Evolutionary conservation across 2,329 filamentous ascomycete genomes (phyloP), one percentile per base, ranked within the genome.

Genomic region (Colletotrichum lindemuthianum): DNA sequence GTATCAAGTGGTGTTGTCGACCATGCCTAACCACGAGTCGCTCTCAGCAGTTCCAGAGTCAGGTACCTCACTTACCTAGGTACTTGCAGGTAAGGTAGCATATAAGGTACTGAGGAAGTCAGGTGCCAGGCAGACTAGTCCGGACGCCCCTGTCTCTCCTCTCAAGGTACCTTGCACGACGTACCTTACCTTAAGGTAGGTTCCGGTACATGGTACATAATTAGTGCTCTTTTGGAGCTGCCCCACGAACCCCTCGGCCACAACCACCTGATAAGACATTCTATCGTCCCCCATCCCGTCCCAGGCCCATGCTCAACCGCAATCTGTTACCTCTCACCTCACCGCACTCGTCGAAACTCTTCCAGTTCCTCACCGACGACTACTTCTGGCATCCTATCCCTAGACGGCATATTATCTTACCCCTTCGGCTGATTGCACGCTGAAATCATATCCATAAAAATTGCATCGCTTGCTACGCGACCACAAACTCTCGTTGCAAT

Each of bases 281-380:
- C 51, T 45, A 63, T 59, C 60, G 49, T 37, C 45, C 54, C 43
- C 50, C 39, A 13, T 8, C 39, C 41, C 36, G 24, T 41, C n/a
- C 43, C 43, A 33, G 16, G 39, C 40, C 48, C 16, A 33, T 11
- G 51, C 51, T 49, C 50, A 55, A 55, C 45, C 57, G 51, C 61
- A 65, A 61, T 40, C 61, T 61, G 51, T 61, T 50, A 61, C 61
- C 40, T 65, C 58, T 65, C 61, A 48, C 32, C 55, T 51, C 51
- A 45, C 37, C 47, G 15, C 58, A 51, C 60, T 34, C 13, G 53
- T 24, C 13, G 24, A 51, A 41, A 32, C 10, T 41, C n/a, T n/a
- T 39, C 45, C 8, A 24, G 41, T 56, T 56, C 51, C 55, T 52
- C 51, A 61, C 51, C 45, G 34, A 61, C 45, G 45, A 60, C 55